phyloP scores from a whole-genome alignment of 148 eudicot species.

The Vaccinium vitisidaea region DNA sequence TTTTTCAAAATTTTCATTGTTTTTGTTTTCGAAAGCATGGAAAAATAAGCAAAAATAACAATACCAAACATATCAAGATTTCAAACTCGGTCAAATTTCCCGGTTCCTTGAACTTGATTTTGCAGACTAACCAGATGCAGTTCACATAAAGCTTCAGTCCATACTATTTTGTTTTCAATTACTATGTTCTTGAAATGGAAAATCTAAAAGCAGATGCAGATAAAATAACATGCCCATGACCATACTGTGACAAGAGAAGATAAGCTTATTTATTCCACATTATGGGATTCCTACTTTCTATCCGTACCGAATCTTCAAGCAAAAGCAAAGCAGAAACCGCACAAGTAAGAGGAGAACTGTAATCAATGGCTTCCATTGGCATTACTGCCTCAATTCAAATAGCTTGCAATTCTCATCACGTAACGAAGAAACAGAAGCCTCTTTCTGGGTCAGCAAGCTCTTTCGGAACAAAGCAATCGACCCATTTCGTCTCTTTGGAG shows the following conservation, averaged over 20 bases:
- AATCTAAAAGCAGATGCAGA: not conserved
- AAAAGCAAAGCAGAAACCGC: conserved; percentile 2
- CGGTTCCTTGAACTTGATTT: not conserved
- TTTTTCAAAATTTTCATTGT: not conserved
- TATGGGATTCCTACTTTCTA: conserved; percentile 21
- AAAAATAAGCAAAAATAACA: not conserved
- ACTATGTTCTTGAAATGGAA: not conserved
- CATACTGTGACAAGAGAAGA: conserved; percentile 21
- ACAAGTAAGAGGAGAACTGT: not conserved
- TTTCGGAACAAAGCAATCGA: conserved; percentile 20
- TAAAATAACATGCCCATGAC: conserved; percentile 16
- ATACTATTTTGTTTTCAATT: not conserved
- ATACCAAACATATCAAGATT: too few species aligned
- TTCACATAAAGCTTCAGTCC: not conserved
- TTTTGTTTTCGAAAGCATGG: too few species aligned
- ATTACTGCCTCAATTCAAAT: conserved; percentile 34
- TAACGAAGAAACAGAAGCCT: conserved; percentile 16
- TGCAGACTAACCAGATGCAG: not conserved
- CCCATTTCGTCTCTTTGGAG: conserved; percentile 25
- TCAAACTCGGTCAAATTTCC: not conserved
- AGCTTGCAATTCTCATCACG: conserved; percentile 30
- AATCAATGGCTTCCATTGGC: conserved; percentile 37
- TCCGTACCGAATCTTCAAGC: not conserved
- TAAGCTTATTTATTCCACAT: conserved; percentile 16
- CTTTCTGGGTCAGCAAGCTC: conserved; percentile 12